Conservation (phyloP, 2,329 filamentous ascomycete genomes). For the Xylariaceae sp. region DNA sequence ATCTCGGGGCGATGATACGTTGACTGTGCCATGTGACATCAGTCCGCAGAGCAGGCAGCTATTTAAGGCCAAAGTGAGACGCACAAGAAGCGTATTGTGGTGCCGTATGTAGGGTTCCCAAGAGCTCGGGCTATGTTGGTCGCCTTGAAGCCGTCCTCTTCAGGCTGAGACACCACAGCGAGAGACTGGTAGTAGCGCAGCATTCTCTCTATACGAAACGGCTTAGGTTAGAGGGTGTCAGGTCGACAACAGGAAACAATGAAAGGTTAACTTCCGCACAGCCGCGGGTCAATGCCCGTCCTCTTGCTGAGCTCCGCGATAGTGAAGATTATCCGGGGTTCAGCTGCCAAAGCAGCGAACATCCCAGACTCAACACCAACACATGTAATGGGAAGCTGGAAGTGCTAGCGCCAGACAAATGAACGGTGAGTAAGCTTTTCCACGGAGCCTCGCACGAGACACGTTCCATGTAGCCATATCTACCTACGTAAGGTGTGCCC, state of each 20-base stretch:
- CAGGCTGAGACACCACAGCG: slow-evolving; percentile 2
- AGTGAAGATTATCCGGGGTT: slow-evolving; percentile 3
- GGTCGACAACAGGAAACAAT: too few relatives aligned
- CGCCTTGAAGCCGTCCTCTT: slow-evolving; percentile 1
- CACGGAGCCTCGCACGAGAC: neutral
- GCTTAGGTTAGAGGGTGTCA: neutral
- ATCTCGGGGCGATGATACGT: neutral
- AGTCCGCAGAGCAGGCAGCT: neutral
- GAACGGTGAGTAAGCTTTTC: neutral
- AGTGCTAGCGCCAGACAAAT: slow-evolving; percentile 3
- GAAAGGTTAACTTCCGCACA: too few relatives aligned
- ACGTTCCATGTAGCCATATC: slow-evolving; percentile 4
- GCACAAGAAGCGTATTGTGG: slow-evolving; percentile 1
- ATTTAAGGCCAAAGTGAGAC: neutral
- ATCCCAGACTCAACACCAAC: slow-evolving; percentile 4
- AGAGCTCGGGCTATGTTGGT: slow-evolving; percentile 4
- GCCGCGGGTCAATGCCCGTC: neutral
- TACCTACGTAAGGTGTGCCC: slow-evolving; percentile 5
- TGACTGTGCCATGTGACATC: neutral
- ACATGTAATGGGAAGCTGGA: slow-evolving; percentile 4
- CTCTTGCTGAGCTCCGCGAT: neutral
- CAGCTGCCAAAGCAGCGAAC: slow-evolving; percentile 4
- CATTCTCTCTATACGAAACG: slow-evolving; percentile 1
- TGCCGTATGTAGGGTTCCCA: slow-evolving; percentile 1
- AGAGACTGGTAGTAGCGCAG: slow-evolving; percentile 7